These are phyloP conservation scores for Torrubiella hemipterigena DNA, from an alignment of 2,329 filamentous ascomycete genomes.

Conservation along the genomic window DNA sequence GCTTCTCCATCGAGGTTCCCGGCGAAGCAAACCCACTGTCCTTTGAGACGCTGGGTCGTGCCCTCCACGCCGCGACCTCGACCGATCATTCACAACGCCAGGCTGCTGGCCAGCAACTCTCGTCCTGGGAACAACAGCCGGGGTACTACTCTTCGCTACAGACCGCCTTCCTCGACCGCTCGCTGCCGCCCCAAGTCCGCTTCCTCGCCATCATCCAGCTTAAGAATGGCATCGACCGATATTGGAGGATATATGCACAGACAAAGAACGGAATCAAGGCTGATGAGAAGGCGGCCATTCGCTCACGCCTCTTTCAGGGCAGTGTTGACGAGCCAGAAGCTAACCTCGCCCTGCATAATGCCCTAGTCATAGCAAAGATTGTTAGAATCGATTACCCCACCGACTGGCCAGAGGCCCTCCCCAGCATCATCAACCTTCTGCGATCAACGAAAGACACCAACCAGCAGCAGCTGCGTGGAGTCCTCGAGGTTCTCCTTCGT, in stretches of 20 bases:
- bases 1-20: slow-evolving; percentile 63
- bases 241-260: slow-evolving; percentile 61
- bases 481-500: slow-evolving; percentile 67
- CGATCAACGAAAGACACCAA: slow-evolving; percentile 39
- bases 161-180: slow-evolving; percentile 71
- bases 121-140: slow-evolving; percentile 55
- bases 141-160: slow-evolving; percentile 61
- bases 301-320: slow-evolving; percentile 61
- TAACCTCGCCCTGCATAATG: slow-evolving; percentile 74
- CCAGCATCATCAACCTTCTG: slow-evolving; percentile 51
- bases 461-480: slow-evolving; percentile 56
- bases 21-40: slow-evolving; percentile 68
- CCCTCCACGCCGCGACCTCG: slow-evolving; percentile 51
- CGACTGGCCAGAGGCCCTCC: slow-evolving; percentile 62
- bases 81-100: slow-evolving; percentile 51
- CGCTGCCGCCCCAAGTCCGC: slow-evolving; percentile 64
- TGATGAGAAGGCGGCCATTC: slow-evolving; percentile 66
- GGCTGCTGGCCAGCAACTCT: slow-evolving; percentile 57
- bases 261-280: slow-evolving; percentile 54
- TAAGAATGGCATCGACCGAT: slow-evolving; percentile 92
- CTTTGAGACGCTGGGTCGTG: slow-evolving; percentile 49
- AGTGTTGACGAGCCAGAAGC: slow-evolving; percentile 66
- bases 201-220: slow-evolving; percentile 88
- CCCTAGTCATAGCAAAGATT: slow-evolving; percentile 77
- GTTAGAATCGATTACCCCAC: slow-evolving; percentile 79